These are phyloP conservation scores for Codiaeum variegatum DNA, from an alignment of 441 rosid genomes.

Conservation along the genomic window DNA sequence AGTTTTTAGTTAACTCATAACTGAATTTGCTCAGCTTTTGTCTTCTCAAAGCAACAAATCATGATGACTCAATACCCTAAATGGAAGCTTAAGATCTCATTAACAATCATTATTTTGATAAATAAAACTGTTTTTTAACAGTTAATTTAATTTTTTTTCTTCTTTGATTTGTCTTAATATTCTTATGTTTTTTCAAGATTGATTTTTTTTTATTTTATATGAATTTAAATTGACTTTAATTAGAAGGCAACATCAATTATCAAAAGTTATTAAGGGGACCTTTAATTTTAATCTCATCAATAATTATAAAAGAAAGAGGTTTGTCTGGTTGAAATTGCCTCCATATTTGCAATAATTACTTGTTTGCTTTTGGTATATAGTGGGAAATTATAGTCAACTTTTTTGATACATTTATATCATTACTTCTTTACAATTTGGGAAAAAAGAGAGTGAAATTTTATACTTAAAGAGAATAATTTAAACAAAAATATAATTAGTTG, in stretches of 20 bases:
- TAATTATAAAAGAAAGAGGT: slow-evolving; percentile 1
- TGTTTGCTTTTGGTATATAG: slow-evolving; percentile 32
- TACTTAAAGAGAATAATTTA: not conserved
- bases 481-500: too few relatives aligned
- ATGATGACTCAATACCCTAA: slow-evolving; percentile 28
- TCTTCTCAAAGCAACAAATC: slow-evolving; percentile 29
- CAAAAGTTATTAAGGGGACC: slow-evolving; percentile 16
- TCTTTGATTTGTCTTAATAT: not conserved
- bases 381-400: slow-evolving; percentile 39
- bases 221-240: slow-evolving; percentile 36
- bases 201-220: too few relatives aligned
- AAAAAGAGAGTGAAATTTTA: not conserved
- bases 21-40: slow-evolving; percentile 19
- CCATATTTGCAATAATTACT: slow-evolving; percentile 32
- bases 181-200: not conserved
- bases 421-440: slow-evolving; percentile 13
- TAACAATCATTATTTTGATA: slow-evolving; percentile 24
- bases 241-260: slow-evolving; percentile 34
- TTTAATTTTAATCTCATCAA: slow-evolving; percentile 23
- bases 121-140: not conserved
- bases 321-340: slow-evolving; percentile 31
- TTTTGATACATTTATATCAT: slow-evolving; percentile 31
- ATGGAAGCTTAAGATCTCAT: slow-evolving; percentile 34
- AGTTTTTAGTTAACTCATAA: slow-evolving; percentile 33
- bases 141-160: not conserved